Evolutionary conservation across 2,329 filamentous ascomycete species (phyloP), one percentile per base, ranked within the genome.

Genomic region (Trichothecium sympodiale): DNA sequence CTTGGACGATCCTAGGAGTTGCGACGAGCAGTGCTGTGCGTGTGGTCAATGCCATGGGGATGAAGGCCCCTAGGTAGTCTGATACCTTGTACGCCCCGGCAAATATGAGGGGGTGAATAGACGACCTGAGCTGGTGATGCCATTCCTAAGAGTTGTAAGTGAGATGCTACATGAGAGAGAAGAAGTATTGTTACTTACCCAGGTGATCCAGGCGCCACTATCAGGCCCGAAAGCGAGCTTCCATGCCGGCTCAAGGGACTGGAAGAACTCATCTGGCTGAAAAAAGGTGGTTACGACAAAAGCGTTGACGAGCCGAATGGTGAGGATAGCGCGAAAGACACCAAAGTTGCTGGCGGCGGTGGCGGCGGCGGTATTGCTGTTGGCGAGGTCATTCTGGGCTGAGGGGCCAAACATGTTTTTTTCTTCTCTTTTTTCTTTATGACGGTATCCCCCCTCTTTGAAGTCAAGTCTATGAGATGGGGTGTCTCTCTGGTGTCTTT

Each of bases 261-360:
- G 91, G 52, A 91, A 98, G 65, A 85, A 96, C 59, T 98, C 91
- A 64, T 98, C 91, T 18, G 91, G 91, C 59, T 98, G 91, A 62
- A 98, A 98, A 57, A 95, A 98, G 15, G 91, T 96, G 45, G 74
- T 68, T 38, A 93, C 67, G 42, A 69, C 76, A 47, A 91, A 67
- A 23, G 86, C 79, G 61, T 94, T 94, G 54, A 83, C 56, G 44
- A 89, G 69, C 37, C 91, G 84, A 43, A 94, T 72, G 29, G 74
- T 66, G 45, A 95, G 48, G 36, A 75, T 57, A 40, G 50, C 41
- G 33, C 45, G 48, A 4, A 58, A 41, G 36, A 60, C 55, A 29
- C 48, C 39, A 18, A 51, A 45, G 14, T 43, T 28, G 13, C 12
- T n/a, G 10, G 20, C 20, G 20, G 20, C 20, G 20, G n/a, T n/a